Evolutionary conservation across 805 yeast genomes (phyloP).

Genomic region (Kodamaea fukazawae): DNA sequence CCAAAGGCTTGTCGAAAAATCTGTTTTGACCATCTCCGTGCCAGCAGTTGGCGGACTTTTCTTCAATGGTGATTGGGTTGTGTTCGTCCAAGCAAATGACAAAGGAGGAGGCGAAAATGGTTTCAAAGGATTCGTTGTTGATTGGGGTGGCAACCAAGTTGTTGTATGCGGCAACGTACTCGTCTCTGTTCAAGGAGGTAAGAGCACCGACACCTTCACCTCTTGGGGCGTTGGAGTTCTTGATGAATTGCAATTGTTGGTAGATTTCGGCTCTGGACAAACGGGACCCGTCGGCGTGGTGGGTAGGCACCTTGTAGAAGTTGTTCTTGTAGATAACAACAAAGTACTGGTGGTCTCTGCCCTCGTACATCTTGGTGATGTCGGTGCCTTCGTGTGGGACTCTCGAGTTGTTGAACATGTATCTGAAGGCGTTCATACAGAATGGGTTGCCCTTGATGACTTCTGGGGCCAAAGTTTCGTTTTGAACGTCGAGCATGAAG

Average conservation of each 20-base stretch:
- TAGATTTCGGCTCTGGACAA: slow-evolving; percentile 49
- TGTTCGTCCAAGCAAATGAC: slow-evolving; percentile 74
- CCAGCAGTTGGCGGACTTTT: slow-evolving; percentile 84
- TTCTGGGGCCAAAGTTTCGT: slow-evolving; percentile 78
- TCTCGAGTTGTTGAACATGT: slow-evolving; percentile 88
- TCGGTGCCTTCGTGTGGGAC: slow-evolving; percentile 71
- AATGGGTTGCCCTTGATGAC: slow-evolving; percentile 73
- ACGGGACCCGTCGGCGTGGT: slow-evolving; percentile 42
- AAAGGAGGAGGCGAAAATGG: slow-evolving; percentile 76
- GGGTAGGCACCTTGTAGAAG: slow-evolving; percentile 74
- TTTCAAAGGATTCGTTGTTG: slow-evolving; percentile 58
- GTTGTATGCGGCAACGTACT: slow-evolving; percentile 62
- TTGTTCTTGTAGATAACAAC: slow-evolving; percentile 72
- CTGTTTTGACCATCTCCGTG: slow-evolving; percentile 94
- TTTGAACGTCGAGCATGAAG: slow-evolving; percentile 65
- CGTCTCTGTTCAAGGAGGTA: slow-evolving; percentile 83
- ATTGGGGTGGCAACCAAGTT: slow-evolving; percentile 58
- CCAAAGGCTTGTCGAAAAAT: slow-evolving; percentile 87
- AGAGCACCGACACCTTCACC: slow-evolving; percentile 70
- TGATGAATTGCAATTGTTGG: slow-evolving; percentile 57
- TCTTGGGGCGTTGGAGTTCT: slow-evolving; percentile 34
- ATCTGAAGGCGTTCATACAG: slow-evolving; percentile 90
- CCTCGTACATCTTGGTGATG: slow-evolving; percentile 52
- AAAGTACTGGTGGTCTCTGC: slow-evolving; percentile 59
- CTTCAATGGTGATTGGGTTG: slow-evolving; percentile 73